Evolutionary conservation across 768 basidiomycete species (phyloP).

Genomic region (Mycena sanguinolenta): DNA sequence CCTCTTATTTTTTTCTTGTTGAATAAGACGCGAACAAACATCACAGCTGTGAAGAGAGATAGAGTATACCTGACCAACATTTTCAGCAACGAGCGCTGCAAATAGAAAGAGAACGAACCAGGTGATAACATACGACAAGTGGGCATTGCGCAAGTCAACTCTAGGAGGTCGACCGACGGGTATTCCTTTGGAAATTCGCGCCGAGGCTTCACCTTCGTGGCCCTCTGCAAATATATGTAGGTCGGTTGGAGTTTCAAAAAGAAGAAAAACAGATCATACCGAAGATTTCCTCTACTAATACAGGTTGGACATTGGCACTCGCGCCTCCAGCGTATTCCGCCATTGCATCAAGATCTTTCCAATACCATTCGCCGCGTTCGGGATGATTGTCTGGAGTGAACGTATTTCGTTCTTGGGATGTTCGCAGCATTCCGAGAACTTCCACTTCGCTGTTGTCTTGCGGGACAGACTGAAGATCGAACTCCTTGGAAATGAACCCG

Average conservation of each 20-base stretch:
- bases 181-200: constrained; percentile 73
- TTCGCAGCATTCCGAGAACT: constrained; percentile 89
- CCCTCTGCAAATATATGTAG: constrained; percentile 86
- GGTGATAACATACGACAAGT: constrained; percentile 94
- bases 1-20: constrained; percentile 65
- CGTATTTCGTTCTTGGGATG: constrained; percentile 75
- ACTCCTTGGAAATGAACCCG: constrained; percentile 84
- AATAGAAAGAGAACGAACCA: constrained; percentile 66
- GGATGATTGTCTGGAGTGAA: constrained; percentile 94
- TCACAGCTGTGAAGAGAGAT: constrained; percentile 84
- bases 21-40: constrained; percentile 80
- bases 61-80: constrained; percentile 81
- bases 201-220: constrained; percentile 79
- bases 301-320: constrained; percentile 81
- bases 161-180: constrained; percentile 88
- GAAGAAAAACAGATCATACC: constrained; percentile 60
- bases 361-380: constrained; percentile 88
- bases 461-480: constrained; percentile 45
- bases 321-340: constrained; percentile 82
- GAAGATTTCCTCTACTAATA: constrained; percentile 92
- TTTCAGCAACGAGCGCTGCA: constrained; percentile 3
- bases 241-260: constrained; percentile 1
- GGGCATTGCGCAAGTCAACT: constrained; percentile 92
- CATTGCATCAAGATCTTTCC: constrained; percentile 89
- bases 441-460: constrained; percentile 71